A percentile compares a stretch with the other conserved stretches of the same genome.
phyloP scores from a whole-genome alignment of 139 green algal species.

The Volvox africanus region DNA sequence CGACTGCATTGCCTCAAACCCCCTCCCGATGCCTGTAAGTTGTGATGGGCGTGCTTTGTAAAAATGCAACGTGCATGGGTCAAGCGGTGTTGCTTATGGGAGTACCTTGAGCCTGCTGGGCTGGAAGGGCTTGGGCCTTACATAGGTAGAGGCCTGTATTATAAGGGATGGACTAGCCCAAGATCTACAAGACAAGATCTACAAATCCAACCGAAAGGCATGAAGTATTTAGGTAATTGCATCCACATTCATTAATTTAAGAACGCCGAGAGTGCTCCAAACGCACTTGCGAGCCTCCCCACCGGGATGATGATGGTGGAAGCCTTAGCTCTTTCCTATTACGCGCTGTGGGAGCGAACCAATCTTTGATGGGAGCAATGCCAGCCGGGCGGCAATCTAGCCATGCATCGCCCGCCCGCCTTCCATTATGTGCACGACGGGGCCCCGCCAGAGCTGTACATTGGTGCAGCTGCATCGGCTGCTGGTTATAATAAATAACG shows the following conservation, averaged over 20 bases:
- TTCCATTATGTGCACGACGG: neutral
- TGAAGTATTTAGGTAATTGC: neutral
- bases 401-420: no score
- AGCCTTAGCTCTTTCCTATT: neutral
- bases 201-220: neutral
- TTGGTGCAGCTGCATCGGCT: no score
- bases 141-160: no score
- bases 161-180: no score
- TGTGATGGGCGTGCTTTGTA: no score
- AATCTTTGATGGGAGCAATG: neutral
- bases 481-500: neutral
- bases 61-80: no score
- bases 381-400: conserved; percentile 5
- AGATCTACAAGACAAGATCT: no score
- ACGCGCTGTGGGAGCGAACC: neutral
- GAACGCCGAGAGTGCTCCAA: neutral
- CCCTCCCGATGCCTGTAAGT: no score
- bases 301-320: neutral
- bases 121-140: no score
- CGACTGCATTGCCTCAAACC: no score
- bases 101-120: no score
- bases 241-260: neutral
- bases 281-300: conserved; percentile 9
- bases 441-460: neutral
- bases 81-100: no score